phyloP scores from a whole-genome alignment of 441 rosid species.

The Viola pubescens region DNA sequence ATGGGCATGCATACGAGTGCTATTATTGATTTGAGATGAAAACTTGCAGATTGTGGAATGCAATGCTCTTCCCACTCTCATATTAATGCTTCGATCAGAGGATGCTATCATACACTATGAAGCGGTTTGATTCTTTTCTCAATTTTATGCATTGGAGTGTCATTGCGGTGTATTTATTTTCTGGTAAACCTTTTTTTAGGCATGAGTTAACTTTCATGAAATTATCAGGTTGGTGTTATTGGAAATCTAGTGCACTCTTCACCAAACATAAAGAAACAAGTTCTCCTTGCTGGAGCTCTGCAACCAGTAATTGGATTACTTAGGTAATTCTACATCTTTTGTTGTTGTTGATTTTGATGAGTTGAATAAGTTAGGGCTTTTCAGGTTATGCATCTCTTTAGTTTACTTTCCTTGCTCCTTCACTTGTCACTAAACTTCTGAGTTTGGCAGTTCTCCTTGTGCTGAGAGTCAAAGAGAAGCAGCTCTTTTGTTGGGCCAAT shows the following conservation, averaged over 20 bases:
- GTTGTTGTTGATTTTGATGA: background rate
- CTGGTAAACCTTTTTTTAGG: background rate
- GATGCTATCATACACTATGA: constrained; percentile 92
- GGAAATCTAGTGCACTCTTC: constrained; percentile 98
- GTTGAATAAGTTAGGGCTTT: too few relatives aligned
- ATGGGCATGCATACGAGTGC: background rate
- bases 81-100: constrained; percentile 85
- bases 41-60: constrained; percentile 76
- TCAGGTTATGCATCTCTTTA: background rate
- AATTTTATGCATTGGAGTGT: background rate
- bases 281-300: constrained; percentile 76
- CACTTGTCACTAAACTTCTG: constrained; percentile 13
- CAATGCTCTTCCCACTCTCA: constrained; percentile 84
- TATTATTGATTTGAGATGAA: constrained; percentile 12
- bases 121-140: constrained; percentile 50
- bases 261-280: constrained; percentile 80
- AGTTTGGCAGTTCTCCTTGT: constrained; percentile 64
- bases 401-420: background rate
- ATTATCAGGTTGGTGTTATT: constrained; percentile 76
- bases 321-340: constrained; percentile 31
- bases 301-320: constrained; percentile 88
- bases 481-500: constrained; percentile 89
- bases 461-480: constrained; percentile 97
- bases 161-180: background rate
- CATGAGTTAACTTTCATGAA: constrained; percentile 16